Conservation (phyloP, 2,329 filamentous ascomycete species). For the Penicillium sp. region DNA sequence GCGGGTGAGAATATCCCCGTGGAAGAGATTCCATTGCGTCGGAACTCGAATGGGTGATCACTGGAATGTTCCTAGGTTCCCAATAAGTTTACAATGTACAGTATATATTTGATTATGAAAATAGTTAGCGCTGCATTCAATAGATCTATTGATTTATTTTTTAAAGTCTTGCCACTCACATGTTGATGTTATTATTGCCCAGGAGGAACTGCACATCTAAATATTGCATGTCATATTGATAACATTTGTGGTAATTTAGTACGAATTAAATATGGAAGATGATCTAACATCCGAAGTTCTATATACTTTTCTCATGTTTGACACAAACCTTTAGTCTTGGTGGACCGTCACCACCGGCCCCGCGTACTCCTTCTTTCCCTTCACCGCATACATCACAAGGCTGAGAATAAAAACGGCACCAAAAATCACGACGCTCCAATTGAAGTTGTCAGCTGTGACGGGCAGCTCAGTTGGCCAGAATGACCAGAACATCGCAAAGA, state of each 20-base stretch:
- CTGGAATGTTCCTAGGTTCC: neutral
- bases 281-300: too few relatives aligned
- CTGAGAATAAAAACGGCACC: constrained; percentile 41
- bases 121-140: neutral
- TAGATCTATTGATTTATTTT: too few relatives aligned
- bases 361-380: constrained; percentile 37
- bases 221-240: too few relatives aligned
- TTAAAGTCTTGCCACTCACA: too few relatives aligned
- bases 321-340: neutral
- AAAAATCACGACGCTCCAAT: constrained; percentile 52
- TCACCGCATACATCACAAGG: constrained; percentile 38
- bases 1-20: constrained; percentile 7
- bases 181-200: too few relatives aligned
- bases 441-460: constrained; percentile 46
- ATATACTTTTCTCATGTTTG: too few relatives aligned
- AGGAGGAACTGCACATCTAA: too few relatives aligned
- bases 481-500: constrained; percentile 48
- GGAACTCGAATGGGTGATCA: neutral
- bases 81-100: neutral
- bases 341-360: constrained; percentile 26
- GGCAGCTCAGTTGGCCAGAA: constrained; percentile 47
- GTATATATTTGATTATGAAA: neutral
- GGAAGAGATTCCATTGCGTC: constrained; percentile 2
- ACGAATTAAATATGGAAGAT: too few relatives aligned
- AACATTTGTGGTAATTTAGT: too few relatives aligned